Evolutionary conservation across 176 grass and related monocot species (phyloP).

Genomic region (Zoysia pacifica): DNA sequence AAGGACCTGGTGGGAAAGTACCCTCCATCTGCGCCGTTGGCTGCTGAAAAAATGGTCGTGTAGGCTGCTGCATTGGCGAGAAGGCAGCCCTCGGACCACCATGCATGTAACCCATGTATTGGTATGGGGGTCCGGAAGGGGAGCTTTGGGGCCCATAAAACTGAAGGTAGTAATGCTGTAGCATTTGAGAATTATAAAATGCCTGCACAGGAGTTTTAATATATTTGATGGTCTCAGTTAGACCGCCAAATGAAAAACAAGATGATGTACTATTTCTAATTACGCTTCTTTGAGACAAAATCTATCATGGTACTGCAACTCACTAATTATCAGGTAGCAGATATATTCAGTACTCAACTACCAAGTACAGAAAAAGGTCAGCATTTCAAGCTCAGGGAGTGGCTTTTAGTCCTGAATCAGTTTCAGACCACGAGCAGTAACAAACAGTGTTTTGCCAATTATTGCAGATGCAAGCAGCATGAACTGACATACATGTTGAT

Average conservation of each 20-base stretch:
- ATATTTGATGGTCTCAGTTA: conserved; percentile 22
- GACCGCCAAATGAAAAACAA: conserved; percentile 2
- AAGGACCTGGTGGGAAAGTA: conserved; percentile 45
- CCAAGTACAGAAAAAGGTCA: neutral
- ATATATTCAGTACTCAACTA: neutral
- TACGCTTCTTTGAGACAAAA: neutral
- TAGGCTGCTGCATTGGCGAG: conserved; percentile 45
- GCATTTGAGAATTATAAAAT: conserved; percentile 66
- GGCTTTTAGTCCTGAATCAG: conserved; percentile 16
- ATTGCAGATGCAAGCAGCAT: neutral
- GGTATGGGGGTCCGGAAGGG: conserved; percentile 57
- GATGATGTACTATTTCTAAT: neutral
- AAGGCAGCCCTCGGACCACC: conserved; percentile 51
- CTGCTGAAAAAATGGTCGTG: conserved; percentile 52
- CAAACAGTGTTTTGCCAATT: neutral
- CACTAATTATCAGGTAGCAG: neutral
- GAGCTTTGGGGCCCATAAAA: conserved; percentile 61
- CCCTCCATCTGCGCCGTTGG: conserved; percentile 44
- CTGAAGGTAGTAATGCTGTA: conserved; percentile 71
- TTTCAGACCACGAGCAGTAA: neutral
- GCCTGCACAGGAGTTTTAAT: conserved; percentile 47
- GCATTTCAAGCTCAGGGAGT: neutral
- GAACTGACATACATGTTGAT: conserved; percentile 1
- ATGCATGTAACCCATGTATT: conserved; percentile 57
- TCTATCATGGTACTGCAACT: neutral